Evolutionary conservation across 805 yeast species (phyloP).

Genomic region (Saturnispora dispora): DNA sequence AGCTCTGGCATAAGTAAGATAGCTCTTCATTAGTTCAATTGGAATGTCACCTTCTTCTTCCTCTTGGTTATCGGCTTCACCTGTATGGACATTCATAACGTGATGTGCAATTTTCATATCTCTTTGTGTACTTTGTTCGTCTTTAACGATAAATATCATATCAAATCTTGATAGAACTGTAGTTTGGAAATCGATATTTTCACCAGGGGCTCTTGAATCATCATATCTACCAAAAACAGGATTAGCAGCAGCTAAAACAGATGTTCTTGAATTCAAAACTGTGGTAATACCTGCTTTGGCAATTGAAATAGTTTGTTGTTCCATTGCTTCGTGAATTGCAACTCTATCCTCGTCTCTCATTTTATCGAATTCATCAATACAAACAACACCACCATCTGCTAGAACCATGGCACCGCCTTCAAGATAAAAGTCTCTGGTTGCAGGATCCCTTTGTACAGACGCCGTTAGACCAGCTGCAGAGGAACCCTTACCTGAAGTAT

Average conservation of each 20-base stretch:
- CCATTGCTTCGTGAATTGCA: slow-evolving; percentile 99
- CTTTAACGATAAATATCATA: slow-evolving; percentile 96
- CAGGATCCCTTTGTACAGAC: slow-evolving; percentile 85
- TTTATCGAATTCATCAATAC: slow-evolving; percentile 98
- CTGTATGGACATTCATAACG: slow-evolving; percentile 91
- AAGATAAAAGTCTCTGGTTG: slow-evolving; percentile 81
- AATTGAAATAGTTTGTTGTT: slow-evolving; percentile 96
- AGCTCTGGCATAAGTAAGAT: slow-evolving; percentile 80
- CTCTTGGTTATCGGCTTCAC: slow-evolving; percentile 38
- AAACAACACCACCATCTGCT: slow-evolving; percentile 98
- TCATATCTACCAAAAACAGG: slow-evolving; percentile 96
- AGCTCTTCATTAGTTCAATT: slow-evolving; percentile 82
- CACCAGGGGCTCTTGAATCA: slow-evolving; percentile 93
- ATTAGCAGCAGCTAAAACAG: slow-evolving; percentile 96
- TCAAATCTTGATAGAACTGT: slow-evolving; percentile 96
- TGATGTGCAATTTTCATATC: slow-evolving; percentile 90
- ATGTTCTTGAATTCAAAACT: slow-evolving; percentile 88
- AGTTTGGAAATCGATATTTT: slow-evolving; percentile 94
- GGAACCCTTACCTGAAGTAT: slow-evolving; percentile 98
- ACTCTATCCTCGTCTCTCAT: slow-evolving; percentile 99
- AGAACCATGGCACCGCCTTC: slow-evolving; percentile 99
- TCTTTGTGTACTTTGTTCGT: slow-evolving; percentile 78
- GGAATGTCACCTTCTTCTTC: slow-evolving; percentile 74
- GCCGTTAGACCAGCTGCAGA: slow-evolving; percentile 99
- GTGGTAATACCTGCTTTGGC: slow-evolving; percentile 99